Percentiles rank a stretch among this genome's conserved stretches.
Evolutionary conservation across 108 stramenopile species (phyloP).

Genomic region (Nitzschia sp.): DNA sequence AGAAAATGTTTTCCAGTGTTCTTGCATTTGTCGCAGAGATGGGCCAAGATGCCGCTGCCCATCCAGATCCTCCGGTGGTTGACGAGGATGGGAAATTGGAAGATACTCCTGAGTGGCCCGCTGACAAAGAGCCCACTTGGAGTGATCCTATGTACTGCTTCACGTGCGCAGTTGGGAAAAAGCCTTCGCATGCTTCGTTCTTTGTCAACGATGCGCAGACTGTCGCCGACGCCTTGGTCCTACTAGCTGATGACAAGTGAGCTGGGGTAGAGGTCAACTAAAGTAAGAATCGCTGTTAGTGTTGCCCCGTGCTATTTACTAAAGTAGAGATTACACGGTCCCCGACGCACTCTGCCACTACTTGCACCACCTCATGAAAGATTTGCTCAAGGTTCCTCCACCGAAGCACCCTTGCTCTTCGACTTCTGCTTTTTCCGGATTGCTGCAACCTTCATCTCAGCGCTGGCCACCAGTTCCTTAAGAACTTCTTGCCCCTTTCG

Average conservation of each 20-base stretch:
- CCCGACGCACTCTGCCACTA: not conserved
- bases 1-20: conserved; percentile 95
- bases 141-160: conserved; percentile 59
- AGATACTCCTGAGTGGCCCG: conserved; percentile 17
- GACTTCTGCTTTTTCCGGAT: not conserved
- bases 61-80: conserved; percentile 53
- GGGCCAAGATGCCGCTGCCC: conserved; percentile 48
- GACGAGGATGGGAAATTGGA: conserved; percentile 40
- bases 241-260: conserved; percentile 32
- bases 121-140: conserved; percentile 1
- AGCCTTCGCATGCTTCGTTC: conserved; percentile 79
- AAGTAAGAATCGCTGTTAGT: not conserved
- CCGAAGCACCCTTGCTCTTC: no score
- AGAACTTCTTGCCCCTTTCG: conserved; percentile 1
- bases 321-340: not conserved
- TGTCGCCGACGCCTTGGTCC: conserved; percentile 69
- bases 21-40: conserved; percentile 74
- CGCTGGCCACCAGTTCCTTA: not conserved
- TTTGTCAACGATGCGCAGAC: conserved; percentile 81
- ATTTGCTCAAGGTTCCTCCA: no score
- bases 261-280: not conserved
- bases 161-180: conserved; percentile 84
- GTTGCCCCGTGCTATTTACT: not conserved
- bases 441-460: not conserved
- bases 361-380: no score